A percentile compares a stretch with the other conserved stretches of the same genome.
Evolutionary conservation across 768 basidiomycete genomes (phyloP).

Genomic region (Psilocybe cyanescens): DNA sequence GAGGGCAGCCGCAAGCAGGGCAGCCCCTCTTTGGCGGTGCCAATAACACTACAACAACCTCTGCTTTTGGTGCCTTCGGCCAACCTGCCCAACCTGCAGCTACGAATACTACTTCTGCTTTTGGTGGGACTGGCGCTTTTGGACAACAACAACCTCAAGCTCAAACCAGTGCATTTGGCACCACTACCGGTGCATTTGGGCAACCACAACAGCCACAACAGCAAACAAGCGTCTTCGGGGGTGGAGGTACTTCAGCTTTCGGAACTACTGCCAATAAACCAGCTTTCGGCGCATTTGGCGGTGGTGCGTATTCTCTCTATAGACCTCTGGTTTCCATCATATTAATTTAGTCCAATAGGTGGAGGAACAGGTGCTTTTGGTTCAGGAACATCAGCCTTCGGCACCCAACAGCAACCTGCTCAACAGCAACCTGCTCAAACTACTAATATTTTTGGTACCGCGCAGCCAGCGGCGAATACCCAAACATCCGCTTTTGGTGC

Average conservation of each 20-base stretch:
- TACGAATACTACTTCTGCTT: conserved; percentile 34
- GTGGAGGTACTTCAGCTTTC: conserved; percentile 36
- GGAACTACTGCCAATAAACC: conserved; percentile 35
- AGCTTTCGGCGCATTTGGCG: conserved; percentile 29
- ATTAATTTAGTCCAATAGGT: conserved; percentile 16
- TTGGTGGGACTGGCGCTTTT: conserved; percentile 37
- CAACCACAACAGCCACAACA: conserved; percentile 37
- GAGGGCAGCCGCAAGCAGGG: conserved; percentile 44
- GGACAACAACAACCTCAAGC: conserved; percentile 35
- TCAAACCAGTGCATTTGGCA: conserved; percentile 27
- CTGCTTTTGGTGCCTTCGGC: conserved; percentile 51
- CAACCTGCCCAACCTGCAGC: conserved; percentile 29
- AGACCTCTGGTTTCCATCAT: background rate
- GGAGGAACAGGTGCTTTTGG: conserved; percentile 38
- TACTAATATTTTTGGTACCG: conserved; percentile 16
- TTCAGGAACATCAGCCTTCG: conserved; percentile 26
- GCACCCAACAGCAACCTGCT: conserved; percentile 19
- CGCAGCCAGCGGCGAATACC: conserved; percentile 20
- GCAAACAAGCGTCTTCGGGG: conserved; percentile 31
- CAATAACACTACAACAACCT: conserved; percentile 32
- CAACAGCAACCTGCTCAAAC: conserved; percentile 31
- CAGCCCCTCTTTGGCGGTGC: conserved; percentile 40
- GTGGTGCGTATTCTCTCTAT: conserved; percentile 14
- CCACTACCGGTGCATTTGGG: conserved; percentile 42
- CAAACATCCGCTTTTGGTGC: conserved; percentile 19